These are phyloP conservation scores for Exophiala calicioides DNA, from an alignment of 2,329 filamentous ascomycete genomes.

Conservation along the genomic window DNA sequence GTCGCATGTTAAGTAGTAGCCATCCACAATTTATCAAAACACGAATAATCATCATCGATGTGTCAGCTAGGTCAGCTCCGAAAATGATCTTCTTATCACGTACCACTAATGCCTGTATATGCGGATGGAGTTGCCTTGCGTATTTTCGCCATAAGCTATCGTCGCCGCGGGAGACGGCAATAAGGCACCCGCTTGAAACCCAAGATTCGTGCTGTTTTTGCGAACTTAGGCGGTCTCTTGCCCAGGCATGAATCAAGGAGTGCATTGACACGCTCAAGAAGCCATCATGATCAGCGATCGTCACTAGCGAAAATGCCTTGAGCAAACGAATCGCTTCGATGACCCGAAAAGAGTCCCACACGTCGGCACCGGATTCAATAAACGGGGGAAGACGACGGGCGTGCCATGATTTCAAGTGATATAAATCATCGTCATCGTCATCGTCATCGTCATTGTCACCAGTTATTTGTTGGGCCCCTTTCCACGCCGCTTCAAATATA, in stretches of 20 bases:
- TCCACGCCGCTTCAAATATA: conserved; percentile 37
- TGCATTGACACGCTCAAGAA: conserved; percentile 2
- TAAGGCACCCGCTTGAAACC: neutral
- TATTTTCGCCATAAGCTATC: neutral
- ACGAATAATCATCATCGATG: too few species aligned
- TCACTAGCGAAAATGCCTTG: conserved; percentile 35
- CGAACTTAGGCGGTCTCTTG: neutral
- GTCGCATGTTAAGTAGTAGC: too few species aligned
- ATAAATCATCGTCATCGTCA: conserved; percentile 1
- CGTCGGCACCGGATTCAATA: conserved; percentile 23
- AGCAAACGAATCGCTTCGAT: conserved; percentile 34
- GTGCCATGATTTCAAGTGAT: conserved; percentile 22
- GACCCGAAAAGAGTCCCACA: conserved; percentile 35
- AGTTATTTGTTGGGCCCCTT: conserved; percentile 9
- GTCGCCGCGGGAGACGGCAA: neutral
- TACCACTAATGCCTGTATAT: too few species aligned
- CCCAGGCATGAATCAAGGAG: conserved; percentile 3
- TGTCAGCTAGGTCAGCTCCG: too few species aligned
- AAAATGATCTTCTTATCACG: too few species aligned
- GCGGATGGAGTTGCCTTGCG: neutral
- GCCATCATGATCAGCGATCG: conserved; percentile 1
- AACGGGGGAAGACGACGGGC: conserved; percentile 25
- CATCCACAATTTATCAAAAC: too few species aligned
- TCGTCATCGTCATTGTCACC: neutral
- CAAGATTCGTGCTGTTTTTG: neutral